Percentiles rank a stretch among this genome's conserved stretches.
Conservation (phyloP, 345 rosid genomes). For the Arabidopsis suecica region DNA sequence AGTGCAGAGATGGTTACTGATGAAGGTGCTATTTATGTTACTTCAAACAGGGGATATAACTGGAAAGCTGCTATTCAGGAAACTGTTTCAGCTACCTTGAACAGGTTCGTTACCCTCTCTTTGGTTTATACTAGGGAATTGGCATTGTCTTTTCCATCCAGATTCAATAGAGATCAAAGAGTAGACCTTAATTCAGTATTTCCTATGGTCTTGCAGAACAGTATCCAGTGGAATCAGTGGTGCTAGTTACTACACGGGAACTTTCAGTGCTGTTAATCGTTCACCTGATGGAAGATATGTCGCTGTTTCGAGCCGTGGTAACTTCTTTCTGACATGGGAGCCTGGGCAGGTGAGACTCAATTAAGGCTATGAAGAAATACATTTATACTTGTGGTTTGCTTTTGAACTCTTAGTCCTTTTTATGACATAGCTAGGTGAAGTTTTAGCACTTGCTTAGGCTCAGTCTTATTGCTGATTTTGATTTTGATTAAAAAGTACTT, state of each 20-base stretch:
- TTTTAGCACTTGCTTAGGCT: neutral
- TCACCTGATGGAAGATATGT: slow-evolving; percentile 94
- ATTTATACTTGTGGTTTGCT: neutral
- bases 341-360: slow-evolving; percentile 80
- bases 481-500: slow-evolving; percentile 18
- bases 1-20: slow-evolving; percentile 98
- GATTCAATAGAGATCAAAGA: neutral
- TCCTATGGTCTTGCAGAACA: slow-evolving; percentile 75
- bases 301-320: slow-evolving; percentile 98
- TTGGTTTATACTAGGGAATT: slow-evolving; percentile 10
- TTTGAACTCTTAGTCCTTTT: slow-evolving; percentile 16
- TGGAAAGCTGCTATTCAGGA: slow-evolving; percentile 98
- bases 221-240: slow-evolving; percentile 99
- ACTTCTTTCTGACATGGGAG: slow-evolving; percentile 96
- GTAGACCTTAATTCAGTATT: slow-evolving; percentile 42
- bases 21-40: slow-evolving; percentile 91
- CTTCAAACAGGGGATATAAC: slow-evolving; percentile 88
- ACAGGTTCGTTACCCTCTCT: slow-evolving; percentile 60
- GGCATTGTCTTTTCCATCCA: slow-evolving; percentile 6
- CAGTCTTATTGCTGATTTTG: neutral
- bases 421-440: slow-evolving; percentile 5
- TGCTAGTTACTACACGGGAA: slow-evolving; percentile 95
- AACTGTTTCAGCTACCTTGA: slow-evolving; percentile 92
- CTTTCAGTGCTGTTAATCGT: slow-evolving; percentile 90
- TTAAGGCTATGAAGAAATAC: neutral